Base-by-base conservation (phyloP, 139 green algal species). In the Volvox africanus region DNA sequence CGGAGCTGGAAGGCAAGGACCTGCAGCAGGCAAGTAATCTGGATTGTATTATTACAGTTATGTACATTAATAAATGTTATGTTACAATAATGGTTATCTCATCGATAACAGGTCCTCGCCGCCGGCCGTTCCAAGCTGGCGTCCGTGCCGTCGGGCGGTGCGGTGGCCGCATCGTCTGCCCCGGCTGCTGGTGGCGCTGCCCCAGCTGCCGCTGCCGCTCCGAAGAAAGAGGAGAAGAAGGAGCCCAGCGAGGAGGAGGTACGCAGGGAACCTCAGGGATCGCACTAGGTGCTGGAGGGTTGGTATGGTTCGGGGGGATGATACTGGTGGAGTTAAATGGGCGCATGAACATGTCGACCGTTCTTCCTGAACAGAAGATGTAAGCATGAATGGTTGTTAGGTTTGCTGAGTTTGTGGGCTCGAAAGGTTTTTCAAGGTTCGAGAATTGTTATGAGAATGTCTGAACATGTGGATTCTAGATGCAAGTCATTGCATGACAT, bases 1-100 rank as follows among this genome's bases (percentile, higher is more conserved):
- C 86, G 55, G 95, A 98, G 95, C 92, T 98, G 78, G 93, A 95
- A 61, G 96, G 95, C 93, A 97, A 97, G 95, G 91, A 96, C 92
- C 92, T 98, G 37, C 50, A 80, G 30, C 94, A 93, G 82, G 80
- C 95, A 73, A 93, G 35, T 33, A 33, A 33, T 16, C 20, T 87
- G 80, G n/a, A 1, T 76, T 77, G n/a, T 61, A 24, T 82, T 28
- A 28, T 28, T 69, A 55, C 44, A 36, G 24, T 37, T 83, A 20
- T 82, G 18, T 36, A 5, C 2, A 36, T 33, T 2, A 9, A 82
- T 26, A 11, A 12, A 28, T 44, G 76, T 18, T 3, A 82, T 24
- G 24, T 82, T 61, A 61, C 1, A 22, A 61, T 12, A 61, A 61
- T 80, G 35, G 83, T 6, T 68, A 80, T 24, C 21, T 24, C 21